These are phyloP conservation scores for Mycosphaerelloides madeirae DNA, from an alignment of 2,329 filamentous ascomycete genomes.

Conservation along the genomic window DNA sequence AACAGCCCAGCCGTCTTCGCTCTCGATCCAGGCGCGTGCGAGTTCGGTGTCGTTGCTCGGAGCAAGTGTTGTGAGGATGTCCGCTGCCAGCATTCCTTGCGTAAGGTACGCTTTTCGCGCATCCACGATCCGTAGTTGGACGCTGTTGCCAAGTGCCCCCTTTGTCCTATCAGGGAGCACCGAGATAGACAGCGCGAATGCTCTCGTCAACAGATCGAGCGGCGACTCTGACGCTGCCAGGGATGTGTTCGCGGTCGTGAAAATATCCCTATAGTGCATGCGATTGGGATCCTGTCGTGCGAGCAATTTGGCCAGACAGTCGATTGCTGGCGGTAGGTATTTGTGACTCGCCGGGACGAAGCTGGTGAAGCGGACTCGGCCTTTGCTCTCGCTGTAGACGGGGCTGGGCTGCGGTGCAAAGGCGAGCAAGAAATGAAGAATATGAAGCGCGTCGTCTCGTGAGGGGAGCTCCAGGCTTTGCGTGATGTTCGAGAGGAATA, in stretches of 20 bases:
- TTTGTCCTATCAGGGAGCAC: slow-evolving; percentile 71
- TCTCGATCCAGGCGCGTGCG: slow-evolving; percentile 74
- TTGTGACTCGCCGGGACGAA: slow-evolving; percentile 79
- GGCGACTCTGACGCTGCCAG: slow-evolving; percentile 43
- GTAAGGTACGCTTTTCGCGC: slow-evolving; percentile 82
- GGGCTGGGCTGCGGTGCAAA: slow-evolving; percentile 80
- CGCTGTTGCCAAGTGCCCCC: slow-evolving; percentile 42
- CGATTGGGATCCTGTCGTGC: slow-evolving; percentile 92
- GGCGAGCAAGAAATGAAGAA: slow-evolving; percentile 82
- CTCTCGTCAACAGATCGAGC: slow-evolving; percentile 76
- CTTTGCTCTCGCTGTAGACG: slow-evolving; percentile 36
- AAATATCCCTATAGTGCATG: slow-evolving; percentile 75
- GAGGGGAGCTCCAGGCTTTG: slow-evolving; percentile 75
- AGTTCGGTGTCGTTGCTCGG: slow-evolving; percentile 47
- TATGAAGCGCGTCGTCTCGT: slow-evolving; percentile 78
- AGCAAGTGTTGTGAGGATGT: slow-evolving; percentile 75
- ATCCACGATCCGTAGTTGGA: slow-evolving; percentile 63
- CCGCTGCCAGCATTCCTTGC: slow-evolving; percentile 85
- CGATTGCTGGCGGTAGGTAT: slow-evolving; percentile 84
- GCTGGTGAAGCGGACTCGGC: slow-evolving; percentile 65
- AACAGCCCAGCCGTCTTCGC: slow-evolving; percentile 76
- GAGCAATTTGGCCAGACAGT: slow-evolving; percentile 84
- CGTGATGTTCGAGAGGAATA: slow-evolving; percentile 78
- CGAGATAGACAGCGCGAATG: slow-evolving; percentile 82
- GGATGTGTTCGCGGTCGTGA: slow-evolving; percentile 57